Evolutionary conservation across 495 filamentous ascomycete species (phyloP).

Genomic region (Penicillium mononematosum): DNA sequence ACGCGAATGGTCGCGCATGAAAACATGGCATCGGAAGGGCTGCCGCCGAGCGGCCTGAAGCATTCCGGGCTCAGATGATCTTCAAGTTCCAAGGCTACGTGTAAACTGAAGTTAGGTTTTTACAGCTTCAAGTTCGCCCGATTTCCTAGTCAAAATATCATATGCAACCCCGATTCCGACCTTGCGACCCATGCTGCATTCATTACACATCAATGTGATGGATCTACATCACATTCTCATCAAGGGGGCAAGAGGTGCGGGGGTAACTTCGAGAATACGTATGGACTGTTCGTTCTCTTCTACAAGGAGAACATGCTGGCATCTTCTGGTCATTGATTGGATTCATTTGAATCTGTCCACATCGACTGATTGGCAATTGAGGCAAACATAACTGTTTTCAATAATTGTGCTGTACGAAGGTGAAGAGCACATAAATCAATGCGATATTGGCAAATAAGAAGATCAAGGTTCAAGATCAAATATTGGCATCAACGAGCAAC

Average conservation of each 20-base stretch:
- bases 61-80: slow-evolving; percentile 29
- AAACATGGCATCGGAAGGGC: slow-evolving; percentile 15
- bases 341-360: background rate
- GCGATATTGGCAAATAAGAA: slow-evolving; percentile 6
- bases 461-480: background rate
- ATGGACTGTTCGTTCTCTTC: background rate
- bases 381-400: background rate
- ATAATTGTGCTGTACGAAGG: background rate
- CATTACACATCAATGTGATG: background rate
- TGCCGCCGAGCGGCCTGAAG: slow-evolving; percentile 13
- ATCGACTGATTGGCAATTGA: background rate
- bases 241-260: background rate
- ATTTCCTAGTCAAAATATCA: slow-evolving; percentile 2
- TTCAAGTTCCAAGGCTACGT: background rate
- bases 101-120: background rate
- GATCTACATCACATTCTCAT: background rate
- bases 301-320: background rate
- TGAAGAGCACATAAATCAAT: slow-evolving; percentile 9
- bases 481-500: slow-evolving; percentile 13
- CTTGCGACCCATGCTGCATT: slow-evolving; percentile 4
- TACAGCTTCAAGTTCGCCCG: background rate
- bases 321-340: background rate
- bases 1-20: slow-evolving; percentile 17
- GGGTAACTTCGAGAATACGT: background rate
- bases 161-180: background rate